Evolutionary conservation across 2,329 filamentous ascomycete species (phyloP).

Genomic region (Chaetomium sp.): DNA sequence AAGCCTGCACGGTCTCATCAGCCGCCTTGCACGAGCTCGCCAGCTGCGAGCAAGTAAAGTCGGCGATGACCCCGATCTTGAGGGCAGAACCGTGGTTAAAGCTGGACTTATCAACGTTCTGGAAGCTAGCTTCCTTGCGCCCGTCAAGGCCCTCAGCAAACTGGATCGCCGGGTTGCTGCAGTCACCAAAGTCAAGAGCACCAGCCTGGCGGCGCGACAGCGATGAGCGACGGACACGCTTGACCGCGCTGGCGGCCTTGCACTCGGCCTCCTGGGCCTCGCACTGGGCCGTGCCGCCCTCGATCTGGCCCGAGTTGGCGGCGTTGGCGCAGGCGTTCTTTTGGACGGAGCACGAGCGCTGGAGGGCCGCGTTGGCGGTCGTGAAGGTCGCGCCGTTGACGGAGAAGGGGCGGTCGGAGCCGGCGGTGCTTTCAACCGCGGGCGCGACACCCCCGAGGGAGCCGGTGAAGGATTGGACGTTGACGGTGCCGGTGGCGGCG

Average conservation of each 20-base stretch:
- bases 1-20: constrained; percentile 28
- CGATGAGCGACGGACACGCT: constrained; percentile 9
- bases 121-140: constrained; percentile 38
- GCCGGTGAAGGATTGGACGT: constrained; percentile 43
- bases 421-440: constrained; percentile 33
- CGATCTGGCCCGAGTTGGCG: constrained; percentile 38
- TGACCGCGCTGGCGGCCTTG: constrained; percentile 22
- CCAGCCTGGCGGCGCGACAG: constrained; percentile 24
- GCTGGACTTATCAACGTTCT: constrained; percentile 33
- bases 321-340: constrained; percentile 45
- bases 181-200: constrained; percentile 38
- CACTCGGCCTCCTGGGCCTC: constrained; percentile 37
- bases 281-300: constrained; percentile 36
- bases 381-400: constrained; percentile 52
- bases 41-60: constrained; percentile 35
- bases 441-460: constrained; percentile 37
- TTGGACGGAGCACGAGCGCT: constrained; percentile 44
- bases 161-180: constrained; percentile 41
- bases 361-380: constrained; percentile 38
- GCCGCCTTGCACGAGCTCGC: constrained; percentile 30
- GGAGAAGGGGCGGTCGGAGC: constrained; percentile 37
- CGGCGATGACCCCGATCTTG: constrained; percentile 31
- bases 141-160: constrained; percentile 45
- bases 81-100: constrained; percentile 48
- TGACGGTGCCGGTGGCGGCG: constrained; percentile 17